These are phyloP conservation scores for Daedaleopsis nitida DNA, from an alignment of 768 basidiomycete species.

Conservation along the genomic window DNA sequence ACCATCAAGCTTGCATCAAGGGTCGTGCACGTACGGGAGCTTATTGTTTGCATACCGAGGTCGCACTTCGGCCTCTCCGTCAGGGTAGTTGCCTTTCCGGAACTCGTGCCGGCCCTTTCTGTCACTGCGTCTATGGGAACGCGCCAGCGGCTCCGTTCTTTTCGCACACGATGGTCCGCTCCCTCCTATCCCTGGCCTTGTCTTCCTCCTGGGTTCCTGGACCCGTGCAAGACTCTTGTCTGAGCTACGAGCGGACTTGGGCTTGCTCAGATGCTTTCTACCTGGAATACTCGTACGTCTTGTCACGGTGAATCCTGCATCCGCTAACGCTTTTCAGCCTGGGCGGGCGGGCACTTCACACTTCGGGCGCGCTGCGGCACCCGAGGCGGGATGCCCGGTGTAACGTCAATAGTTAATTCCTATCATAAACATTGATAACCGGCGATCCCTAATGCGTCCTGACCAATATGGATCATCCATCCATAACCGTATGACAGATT, in stretches of 20 bases:
- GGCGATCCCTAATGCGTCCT: slow-evolving; percentile 18
- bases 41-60: slow-evolving; percentile 8
- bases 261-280: slow-evolving; percentile 1
- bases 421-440: slow-evolving; percentile 8
- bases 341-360: too few relatives aligned
- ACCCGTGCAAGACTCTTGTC: not conserved
- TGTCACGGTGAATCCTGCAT: not conserved
- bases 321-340: too few relatives aligned
- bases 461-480: slow-evolving; percentile 18
- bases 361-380: not conserved
- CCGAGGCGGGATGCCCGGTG: slow-evolving; percentile 8
- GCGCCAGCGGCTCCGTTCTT: slow-evolving; percentile 19
- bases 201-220: not conserved
- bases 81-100: slow-evolving; percentile 11
- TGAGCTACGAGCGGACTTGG: not conserved
- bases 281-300: not conserved
- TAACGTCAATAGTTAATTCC: slow-evolving; percentile 12
- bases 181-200: slow-evolving; percentile 7
- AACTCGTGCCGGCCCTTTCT: slow-evolving; percentile 12
- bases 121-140: slow-evolving; percentile 10
- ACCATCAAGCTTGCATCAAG: slow-evolving; percentile 5
- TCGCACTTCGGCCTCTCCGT: slow-evolving; percentile 12
- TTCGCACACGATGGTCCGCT: slow-evolving; percentile 15
- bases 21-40: not conserved
- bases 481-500: slow-evolving; percentile 21